phyloP scores from a whole-genome alignment of 2,329 filamentous ascomycete species.

The Monilinia aucupariae region DNA sequence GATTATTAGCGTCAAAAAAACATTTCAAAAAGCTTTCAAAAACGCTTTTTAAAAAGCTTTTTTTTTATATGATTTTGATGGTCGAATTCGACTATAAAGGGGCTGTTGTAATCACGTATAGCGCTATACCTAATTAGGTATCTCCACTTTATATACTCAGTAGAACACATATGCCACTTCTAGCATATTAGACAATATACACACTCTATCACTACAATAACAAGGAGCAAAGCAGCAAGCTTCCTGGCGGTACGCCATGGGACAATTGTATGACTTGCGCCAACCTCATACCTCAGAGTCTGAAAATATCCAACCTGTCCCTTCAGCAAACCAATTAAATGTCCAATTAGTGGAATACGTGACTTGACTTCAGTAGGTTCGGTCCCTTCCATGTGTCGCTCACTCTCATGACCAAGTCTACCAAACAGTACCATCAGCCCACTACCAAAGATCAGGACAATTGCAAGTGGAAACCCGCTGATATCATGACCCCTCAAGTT shows the following conservation, averaged over 20 bases:
- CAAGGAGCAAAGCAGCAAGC: neutral
- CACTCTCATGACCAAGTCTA: neutral
- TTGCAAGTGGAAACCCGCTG: neutral
- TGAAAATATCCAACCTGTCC: conserved; percentile 37
- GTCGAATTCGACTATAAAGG: too few relatives aligned
- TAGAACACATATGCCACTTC: too few relatives aligned
- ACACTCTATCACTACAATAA: too few relatives aligned
- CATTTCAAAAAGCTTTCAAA: too few relatives aligned
- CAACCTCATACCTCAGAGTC: conserved; percentile 38
- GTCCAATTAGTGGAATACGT: conserved; percentile 42
- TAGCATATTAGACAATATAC: too few relatives aligned
- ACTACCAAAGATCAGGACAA: neutral
- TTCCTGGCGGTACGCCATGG: too few relatives aligned
- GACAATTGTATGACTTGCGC: neutral
- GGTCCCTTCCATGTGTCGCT: conserved; percentile 4
- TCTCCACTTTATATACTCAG: too few relatives aligned
- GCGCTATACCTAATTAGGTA: too few relatives aligned
- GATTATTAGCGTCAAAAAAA: too few relatives aligned
- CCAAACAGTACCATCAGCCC: neutral
- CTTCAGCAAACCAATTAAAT: conserved; percentile 41
- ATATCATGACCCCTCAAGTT: neutral
- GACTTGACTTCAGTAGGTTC: conserved; percentile 42
- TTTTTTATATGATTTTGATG: too few relatives aligned
- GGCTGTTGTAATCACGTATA: too few relatives aligned
- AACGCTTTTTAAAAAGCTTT: too few relatives aligned